A percentile compares a stretch with the other conserved stretches of the same genome.
These are phyloP conservation scores for Sechiopsis laciniata DNA, from an alignment of 306 rosid genomes.

Conservation along the genomic window DNA sequence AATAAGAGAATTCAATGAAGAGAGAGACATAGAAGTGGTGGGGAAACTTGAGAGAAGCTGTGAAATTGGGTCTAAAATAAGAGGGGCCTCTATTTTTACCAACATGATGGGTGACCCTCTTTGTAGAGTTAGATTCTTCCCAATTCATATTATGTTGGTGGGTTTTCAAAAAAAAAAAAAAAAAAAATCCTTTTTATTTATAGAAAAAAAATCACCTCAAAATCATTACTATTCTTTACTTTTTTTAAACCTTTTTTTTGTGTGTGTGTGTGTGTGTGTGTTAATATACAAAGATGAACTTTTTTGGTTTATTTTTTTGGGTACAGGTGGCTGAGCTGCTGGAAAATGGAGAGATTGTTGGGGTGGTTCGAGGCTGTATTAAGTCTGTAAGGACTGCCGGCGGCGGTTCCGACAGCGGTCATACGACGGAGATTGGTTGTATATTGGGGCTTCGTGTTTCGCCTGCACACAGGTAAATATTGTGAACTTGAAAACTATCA, in stretches of 20 bases:
- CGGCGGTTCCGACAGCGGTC: conserved; percentile 33
- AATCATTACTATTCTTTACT: background rate
- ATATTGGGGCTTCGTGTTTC: conserved; percentile 73
- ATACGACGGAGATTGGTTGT: conserved; percentile 52
- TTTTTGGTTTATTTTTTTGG: background rate
- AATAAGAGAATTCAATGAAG: conserved; percentile 61
- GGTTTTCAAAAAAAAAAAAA: conserved; percentile 17
- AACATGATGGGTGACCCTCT: conserved; percentile 60
- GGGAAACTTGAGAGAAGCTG: conserved; percentile 73
- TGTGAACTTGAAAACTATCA: background rate
- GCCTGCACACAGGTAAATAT: conserved; percentile 46
- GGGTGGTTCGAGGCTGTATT: conserved; percentile 69
- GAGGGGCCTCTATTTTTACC: conserved; percentile 58
- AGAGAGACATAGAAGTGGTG: conserved; percentile 58
- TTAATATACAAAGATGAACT: background rate
- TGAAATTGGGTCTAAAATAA: conserved; percentile 53
- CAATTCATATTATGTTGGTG: conserved; percentile 67
- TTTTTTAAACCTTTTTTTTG: background rate
- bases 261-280: no score
- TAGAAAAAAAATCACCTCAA: background rate
- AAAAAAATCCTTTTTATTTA: background rate
- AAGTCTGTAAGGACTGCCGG: conserved; percentile 43
- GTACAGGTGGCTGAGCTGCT: conserved; percentile 58
- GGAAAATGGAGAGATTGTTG: conserved; percentile 56
- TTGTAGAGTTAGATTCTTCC: conserved; percentile 68